Conservation (phyloP, 1,284 basidiomycete genomes). For the Malassezia restricta region DNA sequence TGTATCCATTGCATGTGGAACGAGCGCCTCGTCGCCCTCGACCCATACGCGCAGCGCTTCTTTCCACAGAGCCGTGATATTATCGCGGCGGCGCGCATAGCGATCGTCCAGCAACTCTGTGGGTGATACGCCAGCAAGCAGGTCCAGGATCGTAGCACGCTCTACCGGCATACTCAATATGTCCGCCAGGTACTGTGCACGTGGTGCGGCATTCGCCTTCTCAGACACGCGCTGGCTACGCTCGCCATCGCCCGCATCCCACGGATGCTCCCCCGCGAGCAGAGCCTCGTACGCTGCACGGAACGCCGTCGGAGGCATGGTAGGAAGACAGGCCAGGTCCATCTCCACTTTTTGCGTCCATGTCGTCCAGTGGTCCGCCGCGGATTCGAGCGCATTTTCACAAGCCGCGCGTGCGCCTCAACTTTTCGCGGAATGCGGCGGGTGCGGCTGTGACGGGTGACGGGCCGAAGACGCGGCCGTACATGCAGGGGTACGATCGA, state of each 20-base stretch:
- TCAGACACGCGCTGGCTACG: slow-evolving; percentile 7
- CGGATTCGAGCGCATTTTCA: slow-evolving; percentile 4
- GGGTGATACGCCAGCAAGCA: slow-evolving; percentile 20
- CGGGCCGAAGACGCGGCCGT: slow-evolving; percentile 37
- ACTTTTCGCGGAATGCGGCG: slow-evolving; percentile 15
- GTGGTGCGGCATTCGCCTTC: slow-evolving; percentile 35
- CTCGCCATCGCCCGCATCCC: slow-evolving; percentile 10
- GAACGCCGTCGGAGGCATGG: slow-evolving; percentile 13
- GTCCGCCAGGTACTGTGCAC: slow-evolving; percentile 31
- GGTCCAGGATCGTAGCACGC: slow-evolving; percentile 19
- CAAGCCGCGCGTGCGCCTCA: slow-evolving; percentile 14
- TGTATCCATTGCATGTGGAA: slow-evolving; percentile 32
- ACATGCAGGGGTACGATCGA: slow-evolving; percentile 54
- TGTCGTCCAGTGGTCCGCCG: neutral
- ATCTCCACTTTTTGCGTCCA: neutral
- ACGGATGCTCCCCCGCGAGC: slow-evolving; percentile 32
- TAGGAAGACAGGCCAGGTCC: neutral
- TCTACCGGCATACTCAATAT: slow-evolving; percentile 36
- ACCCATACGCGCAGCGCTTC: slow-evolving; percentile 30
- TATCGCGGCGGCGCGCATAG: slow-evolving; percentile 27
- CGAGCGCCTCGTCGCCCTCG: slow-evolving; percentile 24
- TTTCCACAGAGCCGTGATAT: slow-evolving; percentile 33
- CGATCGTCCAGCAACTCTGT: slow-evolving; percentile 28
- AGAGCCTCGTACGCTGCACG: slow-evolving; percentile 25
- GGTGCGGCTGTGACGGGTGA: slow-evolving; percentile 16